Conservation (phyloP, 768 basidiomycete genomes). For the Lyophyllum atratum region DNA sequence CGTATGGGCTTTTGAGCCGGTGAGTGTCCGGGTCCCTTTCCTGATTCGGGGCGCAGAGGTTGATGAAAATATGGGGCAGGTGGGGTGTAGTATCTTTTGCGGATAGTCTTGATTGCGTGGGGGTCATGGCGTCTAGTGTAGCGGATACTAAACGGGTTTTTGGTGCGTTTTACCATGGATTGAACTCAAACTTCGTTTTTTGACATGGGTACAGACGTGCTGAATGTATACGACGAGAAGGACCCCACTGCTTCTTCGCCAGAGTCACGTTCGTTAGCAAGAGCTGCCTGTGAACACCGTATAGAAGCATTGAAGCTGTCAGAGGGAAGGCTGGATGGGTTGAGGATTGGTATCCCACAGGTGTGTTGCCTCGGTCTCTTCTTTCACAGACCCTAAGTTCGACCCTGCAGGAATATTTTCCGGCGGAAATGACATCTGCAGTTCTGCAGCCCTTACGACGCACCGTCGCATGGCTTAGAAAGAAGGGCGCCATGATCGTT, state of each 20-base stretch:
- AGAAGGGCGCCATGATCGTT: conserved; percentile 64
- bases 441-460: conserved; percentile 48
- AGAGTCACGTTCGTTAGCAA: conserved; percentile 31
- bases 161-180: conserved; percentile 43
- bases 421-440: conserved; percentile 54
- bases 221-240: conserved; percentile 59
- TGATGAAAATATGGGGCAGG: conserved; percentile 36
- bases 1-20: conserved; percentile 91
- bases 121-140: conserved; percentile 67
- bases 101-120: conserved; percentile 94
- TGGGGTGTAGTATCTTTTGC: conserved; percentile 94
- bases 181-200: neutral
- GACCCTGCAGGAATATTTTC: conserved; percentile 73
- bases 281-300: conserved; percentile 12
- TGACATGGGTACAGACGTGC: conserved; percentile 34
- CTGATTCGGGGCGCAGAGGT: neutral
- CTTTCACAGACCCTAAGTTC: neutral
- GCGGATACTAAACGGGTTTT: conserved; percentile 56
- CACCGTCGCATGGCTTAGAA: conserved; percentile 39
- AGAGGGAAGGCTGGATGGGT: conserved; percentile 38
- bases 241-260: conserved; percentile 75
- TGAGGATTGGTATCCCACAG: conserved; percentile 78
- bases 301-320: conserved; percentile 9
- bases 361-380: conserved; percentile 32
- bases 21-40: conserved; percentile 34